phyloP scores from a whole-genome alignment of 1,139 yeast genomes.

The Pichia sp. region DNA sequence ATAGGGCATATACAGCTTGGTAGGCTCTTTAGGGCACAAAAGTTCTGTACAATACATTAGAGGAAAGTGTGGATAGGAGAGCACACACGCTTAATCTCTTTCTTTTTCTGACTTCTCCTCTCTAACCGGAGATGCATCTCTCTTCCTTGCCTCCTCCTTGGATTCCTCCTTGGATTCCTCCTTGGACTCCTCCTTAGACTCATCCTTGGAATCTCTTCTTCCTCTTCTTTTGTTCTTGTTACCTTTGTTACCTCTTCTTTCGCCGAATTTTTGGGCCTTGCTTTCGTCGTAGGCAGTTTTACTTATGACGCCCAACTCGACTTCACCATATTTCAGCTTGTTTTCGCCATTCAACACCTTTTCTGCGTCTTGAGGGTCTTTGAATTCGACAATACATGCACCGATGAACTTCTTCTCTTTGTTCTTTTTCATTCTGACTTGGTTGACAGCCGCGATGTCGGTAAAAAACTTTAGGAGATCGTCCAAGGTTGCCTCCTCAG shows the following conservation, averaged over 20 bases:
- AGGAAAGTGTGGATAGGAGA: background rate
- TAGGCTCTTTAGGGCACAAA: background rate
- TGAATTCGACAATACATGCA: slow-evolving; percentile 83
- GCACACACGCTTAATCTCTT: slow-evolving; percentile 9
- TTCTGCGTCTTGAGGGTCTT: slow-evolving; percentile 66
- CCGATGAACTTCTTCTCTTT: slow-evolving; percentile 67
- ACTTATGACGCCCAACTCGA: slow-evolving; percentile 47
- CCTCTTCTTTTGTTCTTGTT: slow-evolving; percentile 22
- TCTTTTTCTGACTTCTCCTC: slow-evolving; percentile 17
- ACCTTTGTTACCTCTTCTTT: slow-evolving; percentile 36
- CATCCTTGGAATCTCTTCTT: slow-evolving; percentile 6
- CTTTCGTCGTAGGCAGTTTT: slow-evolving; percentile 59
- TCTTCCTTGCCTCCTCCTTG: slow-evolving; percentile 16
- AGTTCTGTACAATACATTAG: background rate
- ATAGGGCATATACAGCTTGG: background rate
- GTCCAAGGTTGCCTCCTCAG: slow-evolving; percentile 60
- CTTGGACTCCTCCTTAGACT: slow-evolving; percentile 20
- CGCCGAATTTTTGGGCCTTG: slow-evolving; percentile 54
- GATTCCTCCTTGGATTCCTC: slow-evolving; percentile 12
- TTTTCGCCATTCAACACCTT: slow-evolving; percentile 57
- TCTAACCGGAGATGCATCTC: slow-evolving; percentile 17
- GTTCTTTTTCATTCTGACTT: slow-evolving; percentile 63
- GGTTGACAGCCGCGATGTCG: slow-evolving; percentile 48
- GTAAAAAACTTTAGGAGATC: slow-evolving; percentile 72
- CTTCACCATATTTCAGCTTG: slow-evolving; percentile 46